Percentiles rank a stretch among this genome's conserved stretches.
phyloP scores from a whole-genome alignment of 2,329 filamentous ascomycete species.

The Triangularia verruculosa region DNA sequence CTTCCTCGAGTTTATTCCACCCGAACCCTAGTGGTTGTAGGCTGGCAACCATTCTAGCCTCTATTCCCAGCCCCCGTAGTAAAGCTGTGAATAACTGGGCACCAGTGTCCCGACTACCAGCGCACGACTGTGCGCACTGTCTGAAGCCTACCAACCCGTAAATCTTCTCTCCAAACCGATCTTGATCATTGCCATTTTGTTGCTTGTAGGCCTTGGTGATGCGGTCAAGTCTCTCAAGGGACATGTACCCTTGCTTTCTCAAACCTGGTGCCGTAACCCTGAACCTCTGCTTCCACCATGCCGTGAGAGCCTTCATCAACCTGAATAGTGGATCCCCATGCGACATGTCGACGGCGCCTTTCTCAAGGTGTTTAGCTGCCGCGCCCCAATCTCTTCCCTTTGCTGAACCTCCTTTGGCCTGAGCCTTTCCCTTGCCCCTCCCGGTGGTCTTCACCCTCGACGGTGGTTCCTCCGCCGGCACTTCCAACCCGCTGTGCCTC shows the following conservation, averaged over 20 bases:
- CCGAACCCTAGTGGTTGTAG: conserved; percentile 86
- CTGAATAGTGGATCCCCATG: conserved; percentile 77
- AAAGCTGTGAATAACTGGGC: conserved; percentile 88
- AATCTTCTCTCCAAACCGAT: conserved; percentile 74
- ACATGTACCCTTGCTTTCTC: conserved; percentile 86
- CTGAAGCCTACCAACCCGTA: conserved; percentile 65
- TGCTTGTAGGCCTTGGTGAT: conserved; percentile 68
- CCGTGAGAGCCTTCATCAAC: conserved; percentile 70
- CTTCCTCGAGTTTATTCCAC: conserved; percentile 84
- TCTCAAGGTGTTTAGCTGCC: conserved; percentile 66
- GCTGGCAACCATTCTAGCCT: conserved; percentile 78
- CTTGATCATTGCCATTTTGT: conserved; percentile 57
- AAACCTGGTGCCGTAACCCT: conserved; percentile 72
- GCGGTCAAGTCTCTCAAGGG: conserved; percentile 70
- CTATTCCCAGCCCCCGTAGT: conserved; percentile 74
- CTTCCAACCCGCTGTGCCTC: conserved; percentile 61
- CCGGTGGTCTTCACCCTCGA: conserved; percentile 23
- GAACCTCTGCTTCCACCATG: conserved; percentile 88
- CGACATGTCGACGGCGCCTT: conserved; percentile 71
- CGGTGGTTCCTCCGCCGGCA: conserved; percentile 25
- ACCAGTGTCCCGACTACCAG: conserved; percentile 83
- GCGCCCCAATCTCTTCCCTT: conserved; percentile 65
- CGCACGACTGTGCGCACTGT: conserved; percentile 62
- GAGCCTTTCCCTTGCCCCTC: conserved; percentile 34
- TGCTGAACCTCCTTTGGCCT: conserved; percentile 35